Percentiles rank a stretch among this genome's conserved stretches.
Conservation (phyloP, 2,329 filamentous ascomycete species). For the Monosporascus ibericus region DNA sequence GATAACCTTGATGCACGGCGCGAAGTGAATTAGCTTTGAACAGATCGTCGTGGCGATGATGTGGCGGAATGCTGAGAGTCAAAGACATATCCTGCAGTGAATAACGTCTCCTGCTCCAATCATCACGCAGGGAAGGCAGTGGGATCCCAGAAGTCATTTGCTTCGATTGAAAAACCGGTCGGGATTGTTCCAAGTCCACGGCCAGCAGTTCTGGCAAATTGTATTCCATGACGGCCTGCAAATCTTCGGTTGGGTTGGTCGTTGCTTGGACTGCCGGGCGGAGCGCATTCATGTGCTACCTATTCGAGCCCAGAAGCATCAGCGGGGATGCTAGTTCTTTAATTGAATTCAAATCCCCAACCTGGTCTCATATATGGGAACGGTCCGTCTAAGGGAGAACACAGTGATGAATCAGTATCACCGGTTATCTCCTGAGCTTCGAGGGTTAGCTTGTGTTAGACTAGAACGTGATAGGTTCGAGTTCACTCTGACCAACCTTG, state of each 20-base stretch:
- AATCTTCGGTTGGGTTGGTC: conserved; percentile 11
- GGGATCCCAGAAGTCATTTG: conserved; percentile 49
- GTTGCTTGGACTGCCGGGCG: conserved; percentile 3
- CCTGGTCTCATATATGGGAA: too few relatives aligned
- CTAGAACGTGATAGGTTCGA: background rate
- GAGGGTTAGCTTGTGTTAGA: background rate
- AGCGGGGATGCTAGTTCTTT: too few relatives aligned
- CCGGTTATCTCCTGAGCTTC: too few relatives aligned
- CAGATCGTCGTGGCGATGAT: conserved; percentile 5
- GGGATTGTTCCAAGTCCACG: conserved; percentile 45
- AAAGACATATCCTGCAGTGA: conserved; percentile 19
- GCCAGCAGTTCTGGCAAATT: conserved; percentile 53
- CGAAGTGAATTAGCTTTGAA: conserved; percentile 18
- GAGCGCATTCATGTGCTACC: background rate
- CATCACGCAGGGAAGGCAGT: conserved; percentile 27
- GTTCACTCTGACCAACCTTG: background rate
- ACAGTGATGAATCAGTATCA: background rate
- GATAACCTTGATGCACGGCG: conserved; percentile 17
- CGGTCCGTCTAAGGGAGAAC: background rate
- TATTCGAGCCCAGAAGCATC: too few relatives aligned
- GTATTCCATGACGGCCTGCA: conserved; percentile 28
- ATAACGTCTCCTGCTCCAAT: conserved; percentile 17
- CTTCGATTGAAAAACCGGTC: conserved; percentile 40
- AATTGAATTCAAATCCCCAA: too few relatives aligned
- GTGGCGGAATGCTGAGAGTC: conserved; percentile 9